These are phyloP conservation scores for Lasiodiplodia hormozganensis DNA, from an alignment of 2,329 filamentous ascomycete species.

Conservation along the genomic window DNA sequence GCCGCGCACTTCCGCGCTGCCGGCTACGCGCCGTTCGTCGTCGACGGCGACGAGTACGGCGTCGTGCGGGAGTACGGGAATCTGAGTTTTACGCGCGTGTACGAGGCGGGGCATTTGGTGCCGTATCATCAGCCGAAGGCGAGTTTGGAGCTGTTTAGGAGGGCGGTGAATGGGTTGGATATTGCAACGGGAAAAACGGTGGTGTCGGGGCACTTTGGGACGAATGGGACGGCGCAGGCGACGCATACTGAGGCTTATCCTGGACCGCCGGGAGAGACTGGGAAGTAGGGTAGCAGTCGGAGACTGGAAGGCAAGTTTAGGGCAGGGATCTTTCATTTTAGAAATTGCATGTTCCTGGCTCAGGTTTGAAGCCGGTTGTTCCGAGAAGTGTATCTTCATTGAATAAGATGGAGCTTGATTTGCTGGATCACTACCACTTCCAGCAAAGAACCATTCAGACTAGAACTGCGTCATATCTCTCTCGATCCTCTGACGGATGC, in stretches of 20 bases:
- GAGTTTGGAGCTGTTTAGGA: slow-evolving; percentile 1
- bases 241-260: not conserved
- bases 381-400: too few species aligned
- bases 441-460: too few species aligned
- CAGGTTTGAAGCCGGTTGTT: too few species aligned
- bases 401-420: too few species aligned
- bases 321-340: too few species aligned
- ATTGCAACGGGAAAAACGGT: not conserved
- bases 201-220: not conserved
- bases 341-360: too few species aligned
- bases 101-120: slow-evolving; percentile 60
- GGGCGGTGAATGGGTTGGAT: not conserved
- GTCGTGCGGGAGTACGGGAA: slow-evolving; percentile 79
- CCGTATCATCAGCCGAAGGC: slow-evolving; percentile 50
- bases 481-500: too few species aligned
- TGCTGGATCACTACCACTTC: too few species aligned
- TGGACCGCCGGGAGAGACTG: too few species aligned
- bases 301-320: not conserved
- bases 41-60: slow-evolving; percentile 63
- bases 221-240: not conserved
- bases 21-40: slow-evolving; percentile 73
- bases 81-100: slow-evolving; percentile 58
- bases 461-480: too few species aligned
- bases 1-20: slow-evolving; percentile 50
- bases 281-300: not conserved